Evolutionary conservation across 2,329 filamentous ascomycete species (phyloP), one percentile per base, ranked within the genome.

Genomic region (Aspergillus tubingensis): DNA sequence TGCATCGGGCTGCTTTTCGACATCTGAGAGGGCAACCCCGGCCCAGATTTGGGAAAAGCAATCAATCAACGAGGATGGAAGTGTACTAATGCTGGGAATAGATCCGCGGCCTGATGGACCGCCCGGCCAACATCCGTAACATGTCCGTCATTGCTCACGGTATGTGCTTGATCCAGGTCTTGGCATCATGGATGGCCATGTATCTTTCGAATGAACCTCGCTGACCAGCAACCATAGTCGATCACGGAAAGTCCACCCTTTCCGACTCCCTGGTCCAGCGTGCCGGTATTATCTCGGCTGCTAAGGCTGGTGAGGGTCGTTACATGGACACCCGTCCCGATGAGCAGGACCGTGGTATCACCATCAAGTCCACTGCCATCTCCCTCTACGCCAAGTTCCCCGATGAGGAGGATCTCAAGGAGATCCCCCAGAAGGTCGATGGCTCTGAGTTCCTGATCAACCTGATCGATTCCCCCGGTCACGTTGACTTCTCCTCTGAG

Each of bases 401-500:
- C 64, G 88, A 91, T 71, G 83, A 86, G 52, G 94, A 97, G 62
- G 95, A 98, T 78, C 78, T 97, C 70, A 96, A 96, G 88, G 95
- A 99, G 78, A 92, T 98, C 72, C 89, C 90, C 70, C 88, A 88
- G 80, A 90, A 91, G 83, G 91, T 91, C 71, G 86, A 92, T 67
- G 95, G 95, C 81, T 90, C 89, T 81, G 92, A 96, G 80, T 99
- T 99, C 90, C 86, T 99, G 86, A 96, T 99, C 89, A 99, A 99
- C 90, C 87, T 99, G 83, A 99, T 99, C 81, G 95, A 99, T 84
- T 99, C 95, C 63, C 95, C 95, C 67, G 95, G 95, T 88, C 95
- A 99, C 94, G 95, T 99, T 85, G 95, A 99, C 85, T 99, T 99
- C 90, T 99, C 95, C 44, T 99, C 95, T 70, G 95, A 99, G 81